Base-by-base conservation (phyloP, 345 rosid genomes). In the Acer saccharum region DNA sequence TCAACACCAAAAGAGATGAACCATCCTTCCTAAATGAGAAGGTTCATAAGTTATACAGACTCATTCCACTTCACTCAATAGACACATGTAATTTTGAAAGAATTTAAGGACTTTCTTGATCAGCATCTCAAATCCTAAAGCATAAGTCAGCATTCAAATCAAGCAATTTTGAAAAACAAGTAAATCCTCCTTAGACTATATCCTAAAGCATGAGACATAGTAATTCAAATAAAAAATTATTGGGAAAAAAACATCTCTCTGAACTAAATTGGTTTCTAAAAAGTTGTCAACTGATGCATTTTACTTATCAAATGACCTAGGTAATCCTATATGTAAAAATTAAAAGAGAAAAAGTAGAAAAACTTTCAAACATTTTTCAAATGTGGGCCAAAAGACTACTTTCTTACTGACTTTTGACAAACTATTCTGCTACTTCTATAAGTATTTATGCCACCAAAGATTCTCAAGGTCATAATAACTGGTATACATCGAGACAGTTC, bases 1-100 rank as follows among this genome's bases (percentile, higher is more conserved):
- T 69, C 67, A 73, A 54, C 76, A 79, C 52, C 83, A 72, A 71
- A 79, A 68, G 72, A 43, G 60, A 29, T 52, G 64, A 71, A 18
- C 20, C 73, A 54, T 72, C 10, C 41, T 25, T 74, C 46, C 12
- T 9, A 50, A 62, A 68, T 4, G 55, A n/a, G 8, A 72, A 76
- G 18, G 14, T 64, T 72, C 25, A 68, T 27, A 71, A 16, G 16
- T 52, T 78, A 29, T 10, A 55, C 16, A 77, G 60, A 43, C 41
- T 68, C 65, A 68, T 67, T 44, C 10, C 60, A 74, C 69, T 62
- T 13, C n/a, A 46, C 7, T 17, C 18, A 43, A 17, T 21, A 18
- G 27, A 62, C 43, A 25, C 32, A 60, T 6, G 2, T 32, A 65
- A 2, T 16, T 44, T 44, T 0, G 41, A 44, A 68, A 44, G 11